These are phyloP conservation scores for Grigorovia humatica DNA, from an alignment of 805 yeast genomes.

Conservation along the genomic window DNA sequence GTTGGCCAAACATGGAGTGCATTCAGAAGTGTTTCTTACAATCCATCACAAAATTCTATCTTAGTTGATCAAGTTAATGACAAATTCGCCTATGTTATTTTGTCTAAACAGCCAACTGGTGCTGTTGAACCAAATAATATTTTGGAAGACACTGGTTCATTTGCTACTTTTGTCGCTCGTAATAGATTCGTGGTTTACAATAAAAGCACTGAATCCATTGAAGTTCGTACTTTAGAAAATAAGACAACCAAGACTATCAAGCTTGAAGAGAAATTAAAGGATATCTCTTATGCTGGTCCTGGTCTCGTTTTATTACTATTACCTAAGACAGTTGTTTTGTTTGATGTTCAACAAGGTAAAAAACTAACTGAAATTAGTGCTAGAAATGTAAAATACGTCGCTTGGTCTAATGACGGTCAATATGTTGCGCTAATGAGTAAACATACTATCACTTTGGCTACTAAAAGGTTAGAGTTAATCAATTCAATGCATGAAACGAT, in stretches of 20 bases:
- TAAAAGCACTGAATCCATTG: slow-evolving; percentile 53
- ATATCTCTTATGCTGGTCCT: slow-evolving; percentile 69
- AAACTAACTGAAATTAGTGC: slow-evolving; percentile 57
- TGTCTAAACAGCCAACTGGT: slow-evolving; percentile 83
- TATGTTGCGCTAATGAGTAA: slow-evolving; percentile 81
- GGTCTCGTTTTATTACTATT: slow-evolving; percentile 75
- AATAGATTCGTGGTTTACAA: slow-evolving; percentile 83
- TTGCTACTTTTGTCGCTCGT: slow-evolving; percentile 87
- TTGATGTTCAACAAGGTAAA: slow-evolving; percentile 89
- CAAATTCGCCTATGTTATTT: slow-evolving; percentile 58
- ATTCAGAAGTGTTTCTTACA: slow-evolving; percentile 75
- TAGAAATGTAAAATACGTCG: slow-evolving; percentile 74
- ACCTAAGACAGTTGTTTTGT: slow-evolving; percentile 60
- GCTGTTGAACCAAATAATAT: slow-evolving; percentile 87
- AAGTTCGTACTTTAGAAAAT: slow-evolving; percentile 75
- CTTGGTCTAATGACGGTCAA: slow-evolving; percentile 84
- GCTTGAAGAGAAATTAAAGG: slow-evolving; percentile 55
- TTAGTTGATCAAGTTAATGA: slow-evolving; percentile 64
- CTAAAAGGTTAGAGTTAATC: slow-evolving; percentile 62
- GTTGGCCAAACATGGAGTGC: slow-evolving; percentile 81
- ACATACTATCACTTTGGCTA: slow-evolving; percentile 85
- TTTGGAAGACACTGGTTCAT: slow-evolving; percentile 68
- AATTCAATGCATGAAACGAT: slow-evolving; percentile 93
- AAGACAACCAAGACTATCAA: slow-evolving; percentile 72
- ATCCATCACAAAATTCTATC: slow-evolving; percentile 83